A percentile compares a stretch with the other conserved stretches of the same genome.
Evolutionary conservation across 495 filamentous ascomycete genomes (phyloP).

Genomic region (Aspergillus carlsbadensis): DNA sequence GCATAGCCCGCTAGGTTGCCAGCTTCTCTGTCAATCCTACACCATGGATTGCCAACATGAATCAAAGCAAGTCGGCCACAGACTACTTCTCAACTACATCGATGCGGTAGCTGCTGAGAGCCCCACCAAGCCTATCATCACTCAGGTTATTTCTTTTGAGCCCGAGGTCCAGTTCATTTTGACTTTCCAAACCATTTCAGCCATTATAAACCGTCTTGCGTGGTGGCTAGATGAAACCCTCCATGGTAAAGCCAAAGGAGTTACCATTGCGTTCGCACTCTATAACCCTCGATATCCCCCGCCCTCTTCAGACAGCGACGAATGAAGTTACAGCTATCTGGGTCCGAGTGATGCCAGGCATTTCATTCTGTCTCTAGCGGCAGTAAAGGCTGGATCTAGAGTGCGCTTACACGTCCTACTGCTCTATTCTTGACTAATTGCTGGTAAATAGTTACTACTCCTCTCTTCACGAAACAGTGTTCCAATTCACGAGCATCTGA

Average conservation of each 20-base stretch:
- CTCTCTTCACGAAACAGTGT: constrained; percentile 12
- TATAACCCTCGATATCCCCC: neutral
- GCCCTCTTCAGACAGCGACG: neutral
- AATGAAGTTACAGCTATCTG: constrained; percentile 13
- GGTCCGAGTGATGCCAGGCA: constrained; percentile 23
- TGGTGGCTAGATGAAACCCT: constrained; percentile 34
- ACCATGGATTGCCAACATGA: neutral
- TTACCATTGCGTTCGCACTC: constrained; percentile 5
- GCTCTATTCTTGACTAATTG: neutral
- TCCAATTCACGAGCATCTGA: constrained; percentile 6
- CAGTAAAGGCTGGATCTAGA: constrained; percentile 22
- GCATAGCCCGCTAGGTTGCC: neutral
- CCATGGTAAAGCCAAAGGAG: neutral
- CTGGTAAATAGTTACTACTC: neutral
- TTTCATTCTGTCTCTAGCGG: constrained; percentile 10
- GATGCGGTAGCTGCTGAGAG: neutral
- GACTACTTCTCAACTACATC: constrained; percentile 13
- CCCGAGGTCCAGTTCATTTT: constrained; percentile 8
- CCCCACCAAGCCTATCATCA: constrained; percentile 1
- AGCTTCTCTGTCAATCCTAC: neutral
- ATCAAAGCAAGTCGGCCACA: neutral
- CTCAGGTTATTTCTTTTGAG: constrained; percentile 1
- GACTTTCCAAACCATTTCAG: constrained; percentile 44
- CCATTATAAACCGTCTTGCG: constrained; percentile 47
- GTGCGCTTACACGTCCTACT: constrained; percentile 11